Conservation (phyloP, 768 basidiomycete species). For the Auricularia sp. region DNA sequence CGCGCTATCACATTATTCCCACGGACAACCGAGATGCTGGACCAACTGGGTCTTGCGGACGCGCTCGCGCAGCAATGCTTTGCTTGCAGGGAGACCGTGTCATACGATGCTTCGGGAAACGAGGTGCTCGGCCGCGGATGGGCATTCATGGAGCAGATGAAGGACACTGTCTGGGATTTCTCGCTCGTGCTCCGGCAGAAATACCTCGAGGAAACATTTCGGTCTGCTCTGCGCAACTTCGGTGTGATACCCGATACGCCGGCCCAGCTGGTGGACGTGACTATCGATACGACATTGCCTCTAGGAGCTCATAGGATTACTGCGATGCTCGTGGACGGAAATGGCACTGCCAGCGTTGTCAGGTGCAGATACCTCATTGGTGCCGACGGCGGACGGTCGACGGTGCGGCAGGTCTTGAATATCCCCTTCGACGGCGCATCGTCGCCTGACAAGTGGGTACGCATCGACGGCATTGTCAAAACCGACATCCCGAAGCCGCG, state of each 20-base stretch:
- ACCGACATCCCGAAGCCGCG: constrained; percentile 7
- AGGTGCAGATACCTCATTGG: constrained; percentile 6
- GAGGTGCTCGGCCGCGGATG: constrained; percentile 5
- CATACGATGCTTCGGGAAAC: neutral
- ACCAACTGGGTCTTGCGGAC: constrained; percentile 7
- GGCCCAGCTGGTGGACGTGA: neutral
- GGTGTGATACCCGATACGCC: neutral
- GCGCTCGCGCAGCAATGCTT: neutral
- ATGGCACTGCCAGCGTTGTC: neutral
- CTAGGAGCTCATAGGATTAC: neutral
- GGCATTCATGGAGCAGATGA: constrained; percentile 4
- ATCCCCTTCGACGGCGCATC: constrained; percentile 5
- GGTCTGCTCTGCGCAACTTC: neutral
- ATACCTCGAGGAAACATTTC: constrained; percentile 3
- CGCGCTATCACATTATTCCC: constrained; percentile 8
- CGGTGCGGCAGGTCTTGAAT: constrained; percentile 1
- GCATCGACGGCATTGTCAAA: constrained; percentile 7
- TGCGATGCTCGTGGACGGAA: neutral
- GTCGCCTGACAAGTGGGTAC: constrained; percentile 5
- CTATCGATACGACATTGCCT: neutral
- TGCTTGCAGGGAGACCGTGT: constrained; percentile 2
- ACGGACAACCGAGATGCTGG: constrained; percentile 6
- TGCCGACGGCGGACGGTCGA: constrained; percentile 8
- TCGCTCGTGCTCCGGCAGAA: constrained; percentile 8
- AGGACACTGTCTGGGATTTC: constrained; percentile 7